Evolutionary conservation across 2,329 filamentous ascomycete genomes (phyloP).

Genomic region (Fusarium tupiense): DNA sequence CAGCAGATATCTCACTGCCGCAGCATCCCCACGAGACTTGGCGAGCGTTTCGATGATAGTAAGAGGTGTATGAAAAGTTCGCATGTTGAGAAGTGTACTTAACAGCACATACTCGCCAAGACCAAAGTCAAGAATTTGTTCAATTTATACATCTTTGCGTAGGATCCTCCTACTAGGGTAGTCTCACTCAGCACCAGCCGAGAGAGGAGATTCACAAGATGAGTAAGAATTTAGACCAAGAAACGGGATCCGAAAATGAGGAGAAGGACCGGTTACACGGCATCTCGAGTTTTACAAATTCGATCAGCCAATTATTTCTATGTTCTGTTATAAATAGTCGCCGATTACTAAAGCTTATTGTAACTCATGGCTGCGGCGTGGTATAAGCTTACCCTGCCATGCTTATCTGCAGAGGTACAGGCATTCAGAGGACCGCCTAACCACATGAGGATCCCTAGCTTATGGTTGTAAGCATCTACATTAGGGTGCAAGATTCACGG

Average conservation of each 20-base stretch:
- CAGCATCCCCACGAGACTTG: neutral
- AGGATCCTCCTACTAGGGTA: neutral
- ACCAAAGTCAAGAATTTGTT: accelerated
- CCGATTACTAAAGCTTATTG: neutral
- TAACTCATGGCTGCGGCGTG: too few relatives aligned
- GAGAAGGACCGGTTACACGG: neutral
- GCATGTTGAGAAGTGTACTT: neutral
- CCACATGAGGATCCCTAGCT: neutral
- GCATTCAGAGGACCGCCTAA: too few relatives aligned
- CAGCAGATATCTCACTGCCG: neutral
- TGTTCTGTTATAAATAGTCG: neutral
- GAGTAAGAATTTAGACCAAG: neutral
- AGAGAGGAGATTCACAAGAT: neutral
- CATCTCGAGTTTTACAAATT: neutral
- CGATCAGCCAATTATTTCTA: accelerated
- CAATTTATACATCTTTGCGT: neutral
- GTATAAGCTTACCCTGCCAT: neutral
- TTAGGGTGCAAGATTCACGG: too few relatives aligned
- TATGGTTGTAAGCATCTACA: neutral
- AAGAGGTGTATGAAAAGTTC: neutral
- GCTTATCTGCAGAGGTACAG: too few relatives aligned
- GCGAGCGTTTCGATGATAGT: neutral
- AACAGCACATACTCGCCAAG: accelerated
- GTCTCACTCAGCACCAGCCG: neutral
- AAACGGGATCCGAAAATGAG: neutral